Base-by-base conservation (phyloP, 2,329 filamentous ascomycete genomes). In the Verticillium longisporum region DNA sequence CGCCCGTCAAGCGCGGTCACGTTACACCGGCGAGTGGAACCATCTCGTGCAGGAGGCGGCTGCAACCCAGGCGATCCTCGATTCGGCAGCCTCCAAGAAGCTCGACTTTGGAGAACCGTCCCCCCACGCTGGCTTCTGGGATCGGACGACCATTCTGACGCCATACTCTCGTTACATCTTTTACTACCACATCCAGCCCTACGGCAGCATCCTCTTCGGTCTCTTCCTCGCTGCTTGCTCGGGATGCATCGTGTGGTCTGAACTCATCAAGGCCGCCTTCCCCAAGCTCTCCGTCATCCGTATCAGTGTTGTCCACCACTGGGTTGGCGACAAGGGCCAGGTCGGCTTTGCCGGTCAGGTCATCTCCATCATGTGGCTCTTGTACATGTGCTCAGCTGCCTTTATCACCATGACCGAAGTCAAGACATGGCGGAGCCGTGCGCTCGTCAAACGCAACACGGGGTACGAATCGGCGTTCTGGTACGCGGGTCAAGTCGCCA, bases 401-500 rank as follows among this genome's bases (percentile, higher is more conserved):
- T 84, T 98, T 58, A 90, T 87, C 61, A 93, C 92, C 7, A 88
- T 99, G 70, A 92, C 89, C 14, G 92, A 97, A 71, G 91, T 97
- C 68, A 96, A 95, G 70, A 92, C 97, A n/a, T 99, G 95, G 95
- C 90, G 95, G 61, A 95, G 96, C 57, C 87, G 95, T 37, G 94
- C 95, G 0, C 81, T 99, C 6, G 94, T 98, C 56, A 87, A 86
- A 62, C 88, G 95, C 61, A 95, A 96, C 71, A 99, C 95, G 0
- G 94, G 96, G 62, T 88, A 91, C 63, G 95, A 98, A 72, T 92
- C 89, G 57, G 95, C 95, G 0, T 96, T 94, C 67, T 99, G 96
- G 92, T 99, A 98, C 71, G 89, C 92, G 1, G 88, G 92, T 62
- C 92, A 97, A 72, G 90, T 97, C 11, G 94, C 95, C 58, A 91